Evolutionary conservation across 805 yeast species (phyloP).

Genomic region (Cyberlindnera maritima): DNA sequence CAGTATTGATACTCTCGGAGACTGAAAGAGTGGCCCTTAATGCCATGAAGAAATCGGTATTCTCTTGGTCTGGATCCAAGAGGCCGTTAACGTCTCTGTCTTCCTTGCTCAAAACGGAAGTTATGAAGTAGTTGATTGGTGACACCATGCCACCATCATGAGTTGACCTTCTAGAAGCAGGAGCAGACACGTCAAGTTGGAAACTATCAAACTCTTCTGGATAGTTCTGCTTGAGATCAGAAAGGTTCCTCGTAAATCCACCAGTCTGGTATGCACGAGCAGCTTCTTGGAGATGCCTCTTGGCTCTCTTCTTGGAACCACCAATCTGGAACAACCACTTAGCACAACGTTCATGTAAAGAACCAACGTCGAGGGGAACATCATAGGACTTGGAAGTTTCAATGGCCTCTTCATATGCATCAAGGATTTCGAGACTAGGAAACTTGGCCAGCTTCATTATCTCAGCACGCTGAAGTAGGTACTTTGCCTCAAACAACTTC

Average conservation of each 20-base stretch:
- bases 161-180: constrained; percentile 10
- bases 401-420: constrained; percentile 44
- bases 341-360: constrained; percentile 42
- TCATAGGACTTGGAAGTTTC: constrained; percentile 33
- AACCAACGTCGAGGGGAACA: constrained; percentile 37
- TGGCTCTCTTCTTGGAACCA: constrained; percentile 32
- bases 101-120: constrained; percentile 28
- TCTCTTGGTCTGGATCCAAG: constrained; percentile 10
- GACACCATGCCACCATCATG: constrained; percentile 8
- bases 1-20: constrained; percentile 42
- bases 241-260: constrained; percentile 28
- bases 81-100: neutral
- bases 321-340: constrained; percentile 27
- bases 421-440: constrained; percentile 39
- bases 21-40: constrained; percentile 46
- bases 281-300: constrained; percentile 37
- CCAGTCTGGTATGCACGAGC: constrained; percentile 32
- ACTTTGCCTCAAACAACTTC: constrained; percentile 37
- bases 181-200: constrained; percentile 27
- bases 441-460: constrained; percentile 21
- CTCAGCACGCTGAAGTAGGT: constrained; percentile 35
- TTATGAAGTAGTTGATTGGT: constrained; percentile 29
- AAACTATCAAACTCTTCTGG: constrained; percentile 27
- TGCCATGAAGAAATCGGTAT: constrained; percentile 32
- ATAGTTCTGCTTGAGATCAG: constrained; percentile 29